These are phyloP conservation scores for Yamadazyma dushanensis DNA, from an alignment of 1,139 yeast species.

Conservation along the genomic window DNA sequence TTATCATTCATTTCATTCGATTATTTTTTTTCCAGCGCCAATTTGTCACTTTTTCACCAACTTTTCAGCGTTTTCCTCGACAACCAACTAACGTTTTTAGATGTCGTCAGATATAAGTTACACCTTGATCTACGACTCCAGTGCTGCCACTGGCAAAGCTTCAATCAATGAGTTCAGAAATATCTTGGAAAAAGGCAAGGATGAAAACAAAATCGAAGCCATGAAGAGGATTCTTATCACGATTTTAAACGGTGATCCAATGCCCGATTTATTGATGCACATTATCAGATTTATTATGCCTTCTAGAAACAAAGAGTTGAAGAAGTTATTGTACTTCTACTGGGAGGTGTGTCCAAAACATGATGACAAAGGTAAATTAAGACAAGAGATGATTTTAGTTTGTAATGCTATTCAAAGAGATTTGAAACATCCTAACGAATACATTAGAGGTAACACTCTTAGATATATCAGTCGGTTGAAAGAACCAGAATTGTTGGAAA, in stretches of 20 bases:
- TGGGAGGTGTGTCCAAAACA: constrained; percentile 98
- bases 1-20: no score
- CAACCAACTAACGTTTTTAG: no score
- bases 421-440: constrained; percentile 97
- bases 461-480: constrained; percentile 87
- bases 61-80: neutral
- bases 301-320: constrained; percentile 83
- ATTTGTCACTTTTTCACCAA: neutral
- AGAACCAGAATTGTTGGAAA: constrained; percentile 93
- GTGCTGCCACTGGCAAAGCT: constrained; percentile 68
- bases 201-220: constrained; percentile 82
- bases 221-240: constrained; percentile 86
- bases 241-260: constrained; percentile 89
- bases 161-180: constrained; percentile 76
- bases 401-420: constrained; percentile 98
- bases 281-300: constrained; percentile 98
- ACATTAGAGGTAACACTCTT: constrained; percentile 91
- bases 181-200: constrained; percentile 85
- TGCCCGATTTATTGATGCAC: constrained; percentile 97
- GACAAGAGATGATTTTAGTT: constrained; percentile 97
- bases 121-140: constrained; percentile 75
- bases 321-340: constrained; percentile 89
- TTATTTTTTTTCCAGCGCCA: neutral
- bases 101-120: constrained; percentile 53
- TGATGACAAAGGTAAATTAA: constrained; percentile 84